Evolutionary conservation across 805 yeast species (phyloP).

Genomic region (Kockiozyma suomiensis): DNA sequence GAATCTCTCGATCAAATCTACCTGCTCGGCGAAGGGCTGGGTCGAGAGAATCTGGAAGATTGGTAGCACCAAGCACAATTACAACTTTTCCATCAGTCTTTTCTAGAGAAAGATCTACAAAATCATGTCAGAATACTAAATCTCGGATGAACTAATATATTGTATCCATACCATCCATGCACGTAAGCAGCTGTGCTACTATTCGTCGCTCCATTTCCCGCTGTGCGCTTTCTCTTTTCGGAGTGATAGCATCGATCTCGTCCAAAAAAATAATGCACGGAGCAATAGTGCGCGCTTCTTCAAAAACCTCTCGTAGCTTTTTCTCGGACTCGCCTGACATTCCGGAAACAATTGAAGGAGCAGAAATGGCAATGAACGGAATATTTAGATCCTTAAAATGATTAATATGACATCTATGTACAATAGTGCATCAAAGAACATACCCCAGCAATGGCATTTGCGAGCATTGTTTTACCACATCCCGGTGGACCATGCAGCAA

Average conservation of each 20-base stretch:
- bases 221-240: constrained; percentile 96
- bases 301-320: constrained; percentile 83
- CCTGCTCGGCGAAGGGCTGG: constrained; percentile 96
- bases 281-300: constrained; percentile 85
- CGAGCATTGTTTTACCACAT: constrained; percentile 96
- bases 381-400: constrained; percentile 68
- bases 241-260: constrained; percentile 97
- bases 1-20: constrained; percentile 91
- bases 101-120: constrained; percentile 60
- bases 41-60: constrained; percentile 93
- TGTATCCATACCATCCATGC: constrained; percentile 71
- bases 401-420: neutral
- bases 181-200: constrained; percentile 91
- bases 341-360: constrained; percentile 96
- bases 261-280: constrained; percentile 93
- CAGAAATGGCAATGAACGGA: constrained; percentile 87
- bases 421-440: neutral
- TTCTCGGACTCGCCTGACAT: constrained; percentile 99
- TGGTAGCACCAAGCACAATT: constrained; percentile 93
- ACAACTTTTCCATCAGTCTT: constrained; percentile 93
- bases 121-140: neutral
- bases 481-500: constrained; percentile 98
- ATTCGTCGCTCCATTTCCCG: constrained; percentile 97
- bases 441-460: constrained; percentile 78
- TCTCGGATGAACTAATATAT: neutral